Conservation (phyloP, 2,329 filamentous ascomycete genomes). For the Trichoderma guizhouense region DNA sequence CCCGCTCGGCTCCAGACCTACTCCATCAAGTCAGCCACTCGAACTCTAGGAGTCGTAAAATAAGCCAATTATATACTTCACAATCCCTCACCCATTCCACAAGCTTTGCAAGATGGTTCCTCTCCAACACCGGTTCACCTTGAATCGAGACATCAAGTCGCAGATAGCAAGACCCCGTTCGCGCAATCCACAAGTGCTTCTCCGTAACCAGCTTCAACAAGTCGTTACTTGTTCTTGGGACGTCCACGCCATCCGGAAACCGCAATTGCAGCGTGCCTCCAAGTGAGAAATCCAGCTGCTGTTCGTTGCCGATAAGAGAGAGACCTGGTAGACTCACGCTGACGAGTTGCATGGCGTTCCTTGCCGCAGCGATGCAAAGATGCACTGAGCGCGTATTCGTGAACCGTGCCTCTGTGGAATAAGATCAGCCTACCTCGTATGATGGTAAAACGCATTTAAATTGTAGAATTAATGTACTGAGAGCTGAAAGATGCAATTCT, state of each 20-base stretch:
- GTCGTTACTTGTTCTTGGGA: constrained; percentile 23
- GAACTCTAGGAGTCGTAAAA: accelerated
- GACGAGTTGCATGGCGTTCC: constrained; percentile 15
- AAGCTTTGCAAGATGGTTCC: constrained; percentile 17
- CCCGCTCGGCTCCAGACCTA: constrained; percentile 34
- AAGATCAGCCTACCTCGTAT: background rate
- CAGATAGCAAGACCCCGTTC: constrained; percentile 30
- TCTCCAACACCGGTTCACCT: constrained; percentile 20
- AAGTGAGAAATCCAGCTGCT: constrained; percentile 26
- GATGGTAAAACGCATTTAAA: background rate
- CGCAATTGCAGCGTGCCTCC: constrained; percentile 28
- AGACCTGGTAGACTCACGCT: constrained; percentile 28
- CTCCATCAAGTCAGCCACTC: background rate
- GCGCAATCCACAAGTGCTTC: constrained; percentile 33
- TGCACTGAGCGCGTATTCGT: background rate
- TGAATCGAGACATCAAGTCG: constrained; percentile 27
- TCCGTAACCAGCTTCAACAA: constrained; percentile 25
- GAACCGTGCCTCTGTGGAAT: background rate
- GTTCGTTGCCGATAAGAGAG: constrained; percentile 22
- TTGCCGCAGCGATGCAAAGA: background rate
- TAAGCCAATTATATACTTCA: constrained; percentile 25
- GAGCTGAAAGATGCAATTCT: background rate
- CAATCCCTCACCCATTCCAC: constrained; percentile 24
- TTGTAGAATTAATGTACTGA: background rate
- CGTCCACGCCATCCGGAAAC: constrained; percentile 20